A percentile compares a stretch with the other conserved stretches of the same genome.
These are phyloP conservation scores for Aspergillus costaricaensis DNA, from an alignment of 2,329 filamentous ascomycete genomes.

Conservation along the genomic window DNA sequence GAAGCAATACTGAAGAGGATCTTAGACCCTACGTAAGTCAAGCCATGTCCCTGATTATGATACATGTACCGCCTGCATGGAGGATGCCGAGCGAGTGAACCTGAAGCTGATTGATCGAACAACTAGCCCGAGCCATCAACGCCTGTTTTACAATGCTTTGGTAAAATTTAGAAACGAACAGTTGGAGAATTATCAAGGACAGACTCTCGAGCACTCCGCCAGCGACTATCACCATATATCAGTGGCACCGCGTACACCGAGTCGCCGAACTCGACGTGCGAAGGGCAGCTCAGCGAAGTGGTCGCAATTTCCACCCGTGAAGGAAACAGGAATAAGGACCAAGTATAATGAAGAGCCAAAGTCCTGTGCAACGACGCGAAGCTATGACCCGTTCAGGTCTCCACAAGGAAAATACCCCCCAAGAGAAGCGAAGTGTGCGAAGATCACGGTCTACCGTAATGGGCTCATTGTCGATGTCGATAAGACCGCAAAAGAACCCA, in stretches of 20 bases:
- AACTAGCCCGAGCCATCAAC: constrained; percentile 78
- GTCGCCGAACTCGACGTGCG: constrained; percentile 21
- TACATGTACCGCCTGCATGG: neutral
- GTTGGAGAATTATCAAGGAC: constrained; percentile 78
- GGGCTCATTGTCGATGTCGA: constrained; percentile 17
- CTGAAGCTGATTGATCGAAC: neutral
- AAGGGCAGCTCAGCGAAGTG: constrained; percentile 27
- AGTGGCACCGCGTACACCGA: constrained; percentile 34
- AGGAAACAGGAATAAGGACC: constrained; percentile 55
- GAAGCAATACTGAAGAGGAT: constrained; percentile 70
- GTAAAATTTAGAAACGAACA: constrained; percentile 80
- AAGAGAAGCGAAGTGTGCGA: constrained; percentile 61
- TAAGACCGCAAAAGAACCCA: neutral
- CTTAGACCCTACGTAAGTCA: constrained; percentile 62
- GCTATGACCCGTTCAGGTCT: constrained; percentile 82
- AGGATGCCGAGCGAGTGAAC: neutral
- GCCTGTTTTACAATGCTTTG: constrained; percentile 87
- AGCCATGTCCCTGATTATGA: neutral
- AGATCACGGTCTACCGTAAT: constrained; percentile 67
- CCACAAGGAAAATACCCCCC: constrained; percentile 57
- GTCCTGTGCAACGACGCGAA: constrained; percentile 54
- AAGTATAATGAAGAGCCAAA: constrained; percentile 53
- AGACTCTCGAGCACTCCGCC: constrained; percentile 76
- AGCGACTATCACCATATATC: constrained; percentile 86
- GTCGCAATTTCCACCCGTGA: constrained; percentile 32